Evolutionary conservation across 1,284 basidiomycete genomes (phyloP).

Genomic region (Apiotrichum mycotoxinovorans): DNA sequence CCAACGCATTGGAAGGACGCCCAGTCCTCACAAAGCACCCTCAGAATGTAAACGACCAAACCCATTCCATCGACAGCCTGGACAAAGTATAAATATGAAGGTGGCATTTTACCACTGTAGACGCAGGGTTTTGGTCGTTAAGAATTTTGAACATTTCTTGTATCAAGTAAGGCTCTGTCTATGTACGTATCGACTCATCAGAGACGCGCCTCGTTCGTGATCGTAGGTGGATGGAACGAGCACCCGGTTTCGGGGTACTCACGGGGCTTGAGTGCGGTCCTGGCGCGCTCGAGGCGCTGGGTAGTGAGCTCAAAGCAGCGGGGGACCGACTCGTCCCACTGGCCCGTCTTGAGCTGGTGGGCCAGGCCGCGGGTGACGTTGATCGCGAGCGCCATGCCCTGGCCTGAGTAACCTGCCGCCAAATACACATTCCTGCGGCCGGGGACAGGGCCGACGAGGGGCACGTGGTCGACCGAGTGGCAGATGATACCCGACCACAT

Average conservation of each 20-base stretch:
- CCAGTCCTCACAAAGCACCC: no score
- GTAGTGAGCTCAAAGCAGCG: background rate
- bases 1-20: no score
- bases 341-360: conserved; percentile 15
- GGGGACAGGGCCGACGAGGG: conserved; percentile 28
- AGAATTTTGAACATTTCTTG: background rate
- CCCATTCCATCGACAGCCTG: no score
- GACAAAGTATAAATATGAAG: no score
- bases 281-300: background rate
- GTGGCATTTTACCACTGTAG: no score
- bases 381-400: conserved; percentile 29
- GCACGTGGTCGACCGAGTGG: conserved; percentile 28
- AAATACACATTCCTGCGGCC: background rate
- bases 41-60: no score
- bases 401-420: conserved; percentile 25
- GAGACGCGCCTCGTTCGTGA: background rate
- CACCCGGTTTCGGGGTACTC: background rate
- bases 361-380: conserved; percentile 22
- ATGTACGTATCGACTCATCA: background rate
- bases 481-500: conserved; percentile 32
- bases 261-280: background rate
- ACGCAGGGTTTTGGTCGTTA: background rate
- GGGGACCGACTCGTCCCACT: conserved; percentile 21
- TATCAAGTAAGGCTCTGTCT: background rate
- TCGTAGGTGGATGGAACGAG: background rate